Evolutionary conservation across 2,329 filamentous ascomycete species (phyloP), one percentile per base, ranked within the genome.

Genomic region (Dryadomyces sulphureus): DNA sequence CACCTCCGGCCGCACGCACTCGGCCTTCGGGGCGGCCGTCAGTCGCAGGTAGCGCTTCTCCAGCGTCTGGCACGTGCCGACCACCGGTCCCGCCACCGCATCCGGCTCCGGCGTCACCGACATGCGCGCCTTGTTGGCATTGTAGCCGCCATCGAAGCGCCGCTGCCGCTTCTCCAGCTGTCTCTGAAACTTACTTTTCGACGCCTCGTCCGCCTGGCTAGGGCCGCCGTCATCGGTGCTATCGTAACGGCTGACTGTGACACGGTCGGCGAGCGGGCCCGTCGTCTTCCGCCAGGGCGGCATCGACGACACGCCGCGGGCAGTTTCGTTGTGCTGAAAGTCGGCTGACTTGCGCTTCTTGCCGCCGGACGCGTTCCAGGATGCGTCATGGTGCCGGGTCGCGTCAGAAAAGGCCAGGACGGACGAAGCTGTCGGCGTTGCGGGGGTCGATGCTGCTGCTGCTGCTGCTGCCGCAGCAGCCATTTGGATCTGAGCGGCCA

Each of bases 31-130:
- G 42, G 89, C 81, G 27, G 89, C 80, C 17, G 90, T 98, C 60
- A 98, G 73, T 51, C 92, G 88, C 59, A 96, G 84, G 60, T 95
- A 98, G 59, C 78, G 81, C 72, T 98, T 98, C 65, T 96, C 90
- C 55, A 96, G 69, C 21, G 71, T 73, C 62, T 88, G 76, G 61
- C 82, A 90, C 40, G 84, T 86, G 54, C 92, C 92, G 49, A 95
- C 75, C 30, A 96, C 81, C 9, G 92, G 92, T 32, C 78, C 79
- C 46, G 72, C 65, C 53, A 77, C 67, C 55, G 70, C 68, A 17
- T 48, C 48, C 21, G 50, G 38, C n/a, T 49, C 48, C 20, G 77
- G 75, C 20, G 51, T 44, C n/a, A 38, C 17, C 43, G 70, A 76
- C 12, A n/a, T n/a, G n/a, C 74, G 72, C 25, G 74, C 74, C 51